These are phyloP conservation scores for Spirogloea muscicola DNA, from an alignment of 139 green algal genomes.

Conservation along the genomic window DNA sequence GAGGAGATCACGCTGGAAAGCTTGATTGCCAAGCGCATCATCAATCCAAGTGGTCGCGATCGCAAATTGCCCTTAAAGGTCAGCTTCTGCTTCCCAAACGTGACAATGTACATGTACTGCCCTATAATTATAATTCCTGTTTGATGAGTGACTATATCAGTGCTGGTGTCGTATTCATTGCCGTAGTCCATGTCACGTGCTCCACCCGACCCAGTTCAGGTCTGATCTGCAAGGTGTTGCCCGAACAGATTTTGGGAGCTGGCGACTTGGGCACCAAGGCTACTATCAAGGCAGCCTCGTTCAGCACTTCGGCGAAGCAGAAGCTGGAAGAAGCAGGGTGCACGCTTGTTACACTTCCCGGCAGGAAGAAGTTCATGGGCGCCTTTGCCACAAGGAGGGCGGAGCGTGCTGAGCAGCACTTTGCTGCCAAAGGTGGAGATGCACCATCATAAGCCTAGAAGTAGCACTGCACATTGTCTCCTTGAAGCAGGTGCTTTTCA, in stretches of 20 bases:
- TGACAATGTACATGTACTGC: no score
- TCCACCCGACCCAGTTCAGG: no score
- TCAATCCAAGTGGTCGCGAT: conserved; percentile 76
- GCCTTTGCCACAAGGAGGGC: neutral
- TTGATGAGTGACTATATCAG: no score
- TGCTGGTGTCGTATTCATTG: neutral
- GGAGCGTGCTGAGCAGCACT: no score
- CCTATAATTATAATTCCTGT: no score
- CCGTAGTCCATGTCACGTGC: no score
- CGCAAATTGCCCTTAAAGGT: conserved; percentile 87
- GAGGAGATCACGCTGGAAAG: conserved; percentile 75
- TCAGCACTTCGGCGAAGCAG: conserved; percentile 68
- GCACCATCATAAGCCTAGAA: no score
- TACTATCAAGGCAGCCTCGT: conserved; percentile 76
- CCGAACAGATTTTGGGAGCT: conserved; percentile 75
- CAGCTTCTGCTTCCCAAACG: neutral
- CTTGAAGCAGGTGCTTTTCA: no score
- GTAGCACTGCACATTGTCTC: no score
- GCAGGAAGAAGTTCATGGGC: conserved; percentile 12
- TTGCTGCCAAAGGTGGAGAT: no score
- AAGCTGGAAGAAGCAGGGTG: conserved; percentile 88
- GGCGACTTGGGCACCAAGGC: conserved; percentile 71
- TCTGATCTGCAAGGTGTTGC: no score
- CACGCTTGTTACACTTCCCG: conserved; percentile 28
- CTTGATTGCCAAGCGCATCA: conserved; percentile 71